phyloP scores from a whole-genome alignment of 208 protist species.

The Tetramitus jugosus region DNA sequence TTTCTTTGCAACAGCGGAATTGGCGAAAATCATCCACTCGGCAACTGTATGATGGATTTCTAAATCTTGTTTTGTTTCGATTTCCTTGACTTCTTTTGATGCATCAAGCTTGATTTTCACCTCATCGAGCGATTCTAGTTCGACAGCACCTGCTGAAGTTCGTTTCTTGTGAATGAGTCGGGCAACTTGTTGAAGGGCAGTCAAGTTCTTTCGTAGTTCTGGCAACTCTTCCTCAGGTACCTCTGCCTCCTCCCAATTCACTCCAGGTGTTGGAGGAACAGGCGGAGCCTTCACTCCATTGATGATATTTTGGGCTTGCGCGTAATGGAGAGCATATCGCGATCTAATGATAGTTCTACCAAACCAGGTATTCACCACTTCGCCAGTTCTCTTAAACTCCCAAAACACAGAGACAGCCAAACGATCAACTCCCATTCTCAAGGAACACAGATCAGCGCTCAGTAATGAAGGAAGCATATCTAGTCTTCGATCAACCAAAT shows the following conservation, averaged over 20 bases:
- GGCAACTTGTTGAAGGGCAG: neutral
- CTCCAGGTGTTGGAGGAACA: neutral
- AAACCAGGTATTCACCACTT: slow-evolving; percentile 41
- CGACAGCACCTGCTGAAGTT: neutral
- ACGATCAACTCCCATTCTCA: slow-evolving; percentile 69
- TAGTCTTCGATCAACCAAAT: slow-evolving; percentile 47
- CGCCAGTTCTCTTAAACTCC: slow-evolving; percentile 44
- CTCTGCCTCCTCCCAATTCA: neutral
- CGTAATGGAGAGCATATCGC: slow-evolving; percentile 79
- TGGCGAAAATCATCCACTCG: slow-evolving; percentile 51
- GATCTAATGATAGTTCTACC: slow-evolving; percentile 84
- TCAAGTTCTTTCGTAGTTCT: neutral
- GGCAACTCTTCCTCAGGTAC: neutral
- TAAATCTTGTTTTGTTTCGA: neutral
- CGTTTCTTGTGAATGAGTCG: neutral
- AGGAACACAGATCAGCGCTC: slow-evolving; percentile 88
- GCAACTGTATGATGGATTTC: slow-evolving; percentile 39
- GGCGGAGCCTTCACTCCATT: slow-evolving; percentile 37
- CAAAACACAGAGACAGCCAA: slow-evolving; percentile 86
- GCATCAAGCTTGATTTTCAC: neutral
- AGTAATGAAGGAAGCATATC: slow-evolving; percentile 93
- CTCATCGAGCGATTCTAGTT: neutral
- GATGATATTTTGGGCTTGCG: slow-evolving; percentile 81
- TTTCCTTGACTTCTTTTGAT: neutral
- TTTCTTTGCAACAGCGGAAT: slow-evolving; percentile 46